Conservation (phyloP, 345 rosid genomes). For the Lagerstroemia speciosa region DNA sequence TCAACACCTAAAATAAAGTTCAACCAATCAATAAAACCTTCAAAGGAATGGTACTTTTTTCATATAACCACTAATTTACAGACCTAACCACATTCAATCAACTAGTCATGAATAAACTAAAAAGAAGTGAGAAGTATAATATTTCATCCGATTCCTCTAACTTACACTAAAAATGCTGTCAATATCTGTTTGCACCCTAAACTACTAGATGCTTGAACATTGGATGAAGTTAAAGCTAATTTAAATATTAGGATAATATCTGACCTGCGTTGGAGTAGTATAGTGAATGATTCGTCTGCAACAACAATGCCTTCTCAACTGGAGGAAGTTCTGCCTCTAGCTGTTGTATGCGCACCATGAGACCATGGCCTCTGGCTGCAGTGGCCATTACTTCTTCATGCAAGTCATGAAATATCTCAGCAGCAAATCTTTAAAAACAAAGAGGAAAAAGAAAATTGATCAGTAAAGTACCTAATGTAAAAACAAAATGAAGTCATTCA, state of each 20-base stretch:
- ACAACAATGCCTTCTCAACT: constrained; percentile 70
- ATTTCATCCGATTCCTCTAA: neutral
- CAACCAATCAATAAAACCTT: neutral
- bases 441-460: constrained; percentile 8
- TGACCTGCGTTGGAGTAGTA: constrained; percentile 64
- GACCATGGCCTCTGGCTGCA: constrained; percentile 91
- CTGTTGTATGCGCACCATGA: constrained; percentile 84
- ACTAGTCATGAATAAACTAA: neutral
- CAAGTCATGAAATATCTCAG: constrained; percentile 92
- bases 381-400: constrained; percentile 94
- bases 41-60: neutral
- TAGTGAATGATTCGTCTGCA: constrained; percentile 68
- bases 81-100: neutral
- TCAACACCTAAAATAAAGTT: constrained; percentile 47
- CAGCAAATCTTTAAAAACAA: constrained; percentile 65
- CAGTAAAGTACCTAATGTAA: neutral
- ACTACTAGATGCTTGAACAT: neutral
- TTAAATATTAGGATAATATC: neutral
- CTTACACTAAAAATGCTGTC: neutral
- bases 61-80: neutral
- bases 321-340: constrained; percentile 82
- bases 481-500: neutral
- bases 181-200: neutral
- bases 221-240: neutral
- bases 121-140: neutral